phyloP scores from a whole-genome alignment of 306 rosid genomes.

The Vigna unguiculata region DNA sequence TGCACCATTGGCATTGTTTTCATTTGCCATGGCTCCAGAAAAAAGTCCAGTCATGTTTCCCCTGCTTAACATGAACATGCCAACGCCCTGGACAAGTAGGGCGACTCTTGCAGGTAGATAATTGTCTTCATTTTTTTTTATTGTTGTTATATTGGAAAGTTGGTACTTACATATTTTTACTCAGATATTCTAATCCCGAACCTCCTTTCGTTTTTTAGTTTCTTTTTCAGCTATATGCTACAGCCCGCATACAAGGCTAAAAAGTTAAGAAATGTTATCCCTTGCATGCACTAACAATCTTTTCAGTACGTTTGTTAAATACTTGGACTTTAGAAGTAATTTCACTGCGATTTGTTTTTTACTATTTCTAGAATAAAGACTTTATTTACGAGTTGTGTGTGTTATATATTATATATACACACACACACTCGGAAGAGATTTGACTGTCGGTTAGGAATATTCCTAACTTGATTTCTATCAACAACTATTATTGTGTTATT shows the following conservation, averaged over 20 bases:
- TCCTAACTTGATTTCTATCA: neutral
- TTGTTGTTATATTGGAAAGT: neutral
- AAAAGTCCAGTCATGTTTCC: neutral
- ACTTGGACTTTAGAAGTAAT: neutral
- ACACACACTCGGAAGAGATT: neutral
- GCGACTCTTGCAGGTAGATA: neutral
- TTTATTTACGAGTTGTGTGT: neutral
- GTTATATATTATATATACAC: too few relatives aligned
- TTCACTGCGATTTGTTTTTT: neutral
- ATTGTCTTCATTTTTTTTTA: neutral
- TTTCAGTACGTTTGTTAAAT: neutral
- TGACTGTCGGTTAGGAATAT: neutral
- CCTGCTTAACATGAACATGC: neutral
- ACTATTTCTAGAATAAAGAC: neutral
- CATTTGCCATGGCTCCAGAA: constrained; percentile 10
- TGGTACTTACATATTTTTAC: neutral
- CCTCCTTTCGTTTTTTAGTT: neutral
- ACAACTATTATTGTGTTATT: too few relatives aligned
- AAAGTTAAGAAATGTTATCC: neutral
- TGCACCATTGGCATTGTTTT: constrained; percentile 19
- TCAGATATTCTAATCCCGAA: neutral
- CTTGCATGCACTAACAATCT: neutral
- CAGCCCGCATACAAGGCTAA: neutral
- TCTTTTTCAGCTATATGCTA: neutral
- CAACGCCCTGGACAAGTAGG: constrained; percentile 1